These are phyloP conservation scores for Sedum album DNA, from an alignment of 164 flowering plant genomes.

Conservation along the genomic window DNA sequence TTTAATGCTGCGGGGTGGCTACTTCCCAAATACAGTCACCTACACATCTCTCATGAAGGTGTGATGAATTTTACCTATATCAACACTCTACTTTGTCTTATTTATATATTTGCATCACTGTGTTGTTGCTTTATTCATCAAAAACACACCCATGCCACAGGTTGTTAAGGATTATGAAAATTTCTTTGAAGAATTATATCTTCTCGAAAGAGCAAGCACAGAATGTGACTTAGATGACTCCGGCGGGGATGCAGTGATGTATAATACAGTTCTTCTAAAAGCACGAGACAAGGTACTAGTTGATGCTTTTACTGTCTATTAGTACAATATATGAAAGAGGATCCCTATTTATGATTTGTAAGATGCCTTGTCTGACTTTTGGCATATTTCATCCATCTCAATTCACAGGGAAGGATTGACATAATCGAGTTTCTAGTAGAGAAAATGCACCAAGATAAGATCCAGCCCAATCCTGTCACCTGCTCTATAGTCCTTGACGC, in stretches of 20 bases:
- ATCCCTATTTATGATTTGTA: background rate
- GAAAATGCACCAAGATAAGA: slow-evolving; percentile 52
- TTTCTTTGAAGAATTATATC: slow-evolving; percentile 48
- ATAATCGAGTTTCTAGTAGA: slow-evolving; percentile 59
- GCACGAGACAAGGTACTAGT: slow-evolving; percentile 51
- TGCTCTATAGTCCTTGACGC: slow-evolving; percentile 53
- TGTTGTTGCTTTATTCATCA: slow-evolving; percentile 10
- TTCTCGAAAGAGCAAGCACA: slow-evolving; percentile 41
- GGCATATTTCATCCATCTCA: background rate
- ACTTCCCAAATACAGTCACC: slow-evolving; percentile 28
- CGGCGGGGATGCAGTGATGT: slow-evolving; percentile 44
- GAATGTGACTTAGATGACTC: slow-evolving; percentile 13
- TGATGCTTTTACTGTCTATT: background rate
- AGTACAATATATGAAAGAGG: too few relatives aligned
- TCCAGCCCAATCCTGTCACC: slow-evolving; percentile 74
- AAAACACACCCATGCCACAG: slow-evolving; percentile 20
- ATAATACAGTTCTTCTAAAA: slow-evolving; percentile 51
- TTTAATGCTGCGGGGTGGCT: slow-evolving; percentile 78
- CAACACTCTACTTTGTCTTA: slow-evolving; percentile 1
- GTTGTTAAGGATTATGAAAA: slow-evolving; percentile 34
- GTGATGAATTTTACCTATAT: too few relatives aligned
- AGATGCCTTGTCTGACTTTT: background rate
- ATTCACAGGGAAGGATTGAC: slow-evolving; percentile 56
- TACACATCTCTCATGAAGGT: slow-evolving; percentile 74
- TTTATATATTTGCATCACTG: background rate